These are phyloP conservation scores for Paramecium sonneborni DNA, from an alignment of 73 alveolate genomes.

Conservation along the genomic window DNA sequence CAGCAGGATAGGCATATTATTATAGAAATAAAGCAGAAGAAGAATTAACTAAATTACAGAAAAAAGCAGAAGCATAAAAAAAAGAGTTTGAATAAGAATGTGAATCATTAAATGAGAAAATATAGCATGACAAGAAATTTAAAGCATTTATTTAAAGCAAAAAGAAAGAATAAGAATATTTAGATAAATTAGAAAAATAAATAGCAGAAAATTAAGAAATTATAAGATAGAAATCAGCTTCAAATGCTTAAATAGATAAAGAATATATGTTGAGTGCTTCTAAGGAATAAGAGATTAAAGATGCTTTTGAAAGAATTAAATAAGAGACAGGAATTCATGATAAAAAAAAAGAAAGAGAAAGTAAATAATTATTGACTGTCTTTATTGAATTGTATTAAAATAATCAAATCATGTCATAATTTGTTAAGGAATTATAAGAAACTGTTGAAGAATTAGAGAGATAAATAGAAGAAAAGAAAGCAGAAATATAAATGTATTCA, in stretches of 20 bases:
- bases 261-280: constrained; percentile 66
- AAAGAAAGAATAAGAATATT: constrained; percentile 63
- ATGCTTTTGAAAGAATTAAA: constrained; percentile 69
- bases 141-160: constrained; percentile 59
- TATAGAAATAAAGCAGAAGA: constrained; percentile 67
- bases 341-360: constrained; percentile 63
- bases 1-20: constrained; percentile 68
- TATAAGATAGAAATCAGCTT: constrained; percentile 58
- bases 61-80: constrained; percentile 61
- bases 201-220: constrained; percentile 63
- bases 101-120: constrained; percentile 59
- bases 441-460: constrained; percentile 65
- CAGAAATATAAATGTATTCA: constrained; percentile 64
- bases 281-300: constrained; percentile 62
- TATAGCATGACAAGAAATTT: constrained; percentile 61
- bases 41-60: constrained; percentile 53
- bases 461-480: constrained; percentile 60
- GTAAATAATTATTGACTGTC: constrained; percentile 61
- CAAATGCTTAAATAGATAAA: constrained; percentile 63
- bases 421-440: constrained; percentile 64
- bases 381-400: constrained; percentile 60
- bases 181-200: constrained; percentile 56
- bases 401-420: constrained; percentile 62
- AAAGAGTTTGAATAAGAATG: constrained; percentile 59
- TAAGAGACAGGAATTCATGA: constrained; percentile 68